Evolutionary conservation across 2,329 filamentous ascomycete genomes (phyloP), one percentile per base, ranked within the genome.

Genomic region (Penicillium sp.): DNA sequence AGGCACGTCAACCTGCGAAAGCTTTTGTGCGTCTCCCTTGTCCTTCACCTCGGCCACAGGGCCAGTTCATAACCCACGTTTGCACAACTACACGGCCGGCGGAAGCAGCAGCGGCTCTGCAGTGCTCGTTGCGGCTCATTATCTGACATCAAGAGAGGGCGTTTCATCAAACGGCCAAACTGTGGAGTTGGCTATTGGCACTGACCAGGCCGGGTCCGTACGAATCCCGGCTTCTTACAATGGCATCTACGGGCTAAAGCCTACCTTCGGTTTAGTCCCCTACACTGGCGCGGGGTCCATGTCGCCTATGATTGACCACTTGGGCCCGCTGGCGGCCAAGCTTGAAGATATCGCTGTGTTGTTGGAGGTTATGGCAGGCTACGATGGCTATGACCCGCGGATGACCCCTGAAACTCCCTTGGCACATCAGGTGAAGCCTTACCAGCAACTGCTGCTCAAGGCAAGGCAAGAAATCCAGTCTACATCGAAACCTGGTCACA

Each of bases 191-290:
- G 75, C 75, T 4, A 70, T 76, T 29, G 76, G 76, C 17, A 73
- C 74, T 54, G 75, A 78, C 52, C 75, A 77, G 53, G 75, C 69
- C 13, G 75, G 74, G 6, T 75, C 73, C 4, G 73, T 77, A 9
- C 68, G 75, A 12, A 58, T 75, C 13, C 77, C 77, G 0, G 71
- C 77, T 2, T 68, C 75, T 0, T 77, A 75, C 60, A 73, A 68
- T 29, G 77, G 77, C 2, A 66, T 78, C 31, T 79, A 78, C 50
- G 77, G 77, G 4, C 66, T 79, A 6, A 83, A 83, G 58, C 76
- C 80, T 0, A 82, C 80, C 0, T 75, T 78, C 65, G 80, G 81
- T 0, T 67, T 83, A 2, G 73, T 83, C 1, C 80, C 81, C 0
- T 82, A 82, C 59, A 82, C 80, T 0, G 81, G 80, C 0, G 78